Evolutionary conservation across 495 filamentous ascomycete genomes (phyloP).

Genomic region (Penicillium pulvis): DNA sequence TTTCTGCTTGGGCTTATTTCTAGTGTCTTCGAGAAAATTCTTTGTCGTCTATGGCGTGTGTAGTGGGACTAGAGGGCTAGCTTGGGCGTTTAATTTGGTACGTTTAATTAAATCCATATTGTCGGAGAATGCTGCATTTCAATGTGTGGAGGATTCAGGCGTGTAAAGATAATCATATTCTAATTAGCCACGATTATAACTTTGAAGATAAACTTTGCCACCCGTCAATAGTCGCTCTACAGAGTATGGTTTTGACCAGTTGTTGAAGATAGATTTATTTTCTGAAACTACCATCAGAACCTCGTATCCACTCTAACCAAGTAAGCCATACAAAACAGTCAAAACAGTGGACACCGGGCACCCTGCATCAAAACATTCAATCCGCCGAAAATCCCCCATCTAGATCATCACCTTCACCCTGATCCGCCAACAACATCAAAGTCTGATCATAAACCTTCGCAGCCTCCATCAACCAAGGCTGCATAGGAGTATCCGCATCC

Average conservation of each 20-base stretch:
- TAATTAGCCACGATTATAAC: not conserved
- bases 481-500: constrained; percentile 19
- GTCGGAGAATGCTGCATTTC: too few species aligned
- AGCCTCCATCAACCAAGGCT: constrained; percentile 64
- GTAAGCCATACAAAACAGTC: not conserved
- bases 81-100: not conserved
- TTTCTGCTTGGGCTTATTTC: not conserved
- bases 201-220: not conserved
- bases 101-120: not conserved
- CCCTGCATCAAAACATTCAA: not conserved
- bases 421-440: constrained; percentile 68
- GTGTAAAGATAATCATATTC: too few species aligned
- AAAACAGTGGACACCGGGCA: not conserved
- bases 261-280: not conserved
- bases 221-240: too few species aligned
- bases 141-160: too few species aligned
- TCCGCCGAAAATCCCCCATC: constrained; percentile 7
- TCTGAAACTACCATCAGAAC: not conserved
- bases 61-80: not conserved
- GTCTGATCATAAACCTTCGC: constrained; percentile 78
- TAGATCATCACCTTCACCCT: constrained; percentile 25
- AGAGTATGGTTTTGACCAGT: not conserved
- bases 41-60: not conserved
- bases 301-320: not conserved
- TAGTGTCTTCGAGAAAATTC: constrained; percentile 23